A percentile compares a stretch with the other conserved stretches of the same genome.
phyloP scores from a whole-genome alignment of 805 yeast species.

The Starmerella khaoyaiensis region DNA sequence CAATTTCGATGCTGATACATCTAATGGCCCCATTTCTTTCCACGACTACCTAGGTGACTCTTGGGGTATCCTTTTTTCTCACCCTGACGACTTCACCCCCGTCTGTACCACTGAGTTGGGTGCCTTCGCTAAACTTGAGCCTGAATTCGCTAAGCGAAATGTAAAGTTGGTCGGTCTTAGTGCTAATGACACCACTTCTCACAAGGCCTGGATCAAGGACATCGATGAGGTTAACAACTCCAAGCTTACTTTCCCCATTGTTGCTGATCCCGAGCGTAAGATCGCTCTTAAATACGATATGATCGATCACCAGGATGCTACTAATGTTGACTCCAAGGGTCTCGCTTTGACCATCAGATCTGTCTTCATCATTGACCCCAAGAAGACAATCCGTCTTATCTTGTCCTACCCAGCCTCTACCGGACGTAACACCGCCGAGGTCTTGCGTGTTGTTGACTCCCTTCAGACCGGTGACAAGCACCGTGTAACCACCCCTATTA shows the following conservation, averaged over 20 bases:
- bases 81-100: slow-evolving; percentile 95
- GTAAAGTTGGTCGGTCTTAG: slow-evolving; percentile 85
- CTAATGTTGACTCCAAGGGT: slow-evolving; percentile 59
- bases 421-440: slow-evolving; percentile 92
- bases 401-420: slow-evolving; percentile 87
- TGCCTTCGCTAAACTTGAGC: slow-evolving; percentile 83
- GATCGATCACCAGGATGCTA: slow-evolving; percentile 79
- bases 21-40: slow-evolving; percentile 74
- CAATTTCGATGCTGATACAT: slow-evolving; percentile 71
- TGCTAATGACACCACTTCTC: slow-evolving; percentile 73
- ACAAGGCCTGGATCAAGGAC: slow-evolving; percentile 83
- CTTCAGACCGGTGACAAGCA: slow-evolving; percentile 76
- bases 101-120: slow-evolving; percentile 95
- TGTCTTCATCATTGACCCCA: slow-evolving; percentile 84
- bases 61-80: slow-evolving; percentile 85
- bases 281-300: slow-evolving; percentile 72
- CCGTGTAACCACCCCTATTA: slow-evolving; percentile 85
- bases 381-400: slow-evolving; percentile 76
- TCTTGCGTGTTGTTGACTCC: slow-evolving; percentile 80
- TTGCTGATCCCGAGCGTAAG: slow-evolving; percentile 78
- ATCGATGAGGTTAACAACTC: slow-evolving; percentile 76
- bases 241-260: slow-evolving; percentile 73
- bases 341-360: slow-evolving; percentile 84
- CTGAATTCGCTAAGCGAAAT: slow-evolving; percentile 76
- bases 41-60: slow-evolving; percentile 74